Evolutionary conservation across 2,329 filamentous ascomycete species (phyloP), one percentile per base, ranked within the genome.

Genomic region (Aspergillus sp.): DNA sequence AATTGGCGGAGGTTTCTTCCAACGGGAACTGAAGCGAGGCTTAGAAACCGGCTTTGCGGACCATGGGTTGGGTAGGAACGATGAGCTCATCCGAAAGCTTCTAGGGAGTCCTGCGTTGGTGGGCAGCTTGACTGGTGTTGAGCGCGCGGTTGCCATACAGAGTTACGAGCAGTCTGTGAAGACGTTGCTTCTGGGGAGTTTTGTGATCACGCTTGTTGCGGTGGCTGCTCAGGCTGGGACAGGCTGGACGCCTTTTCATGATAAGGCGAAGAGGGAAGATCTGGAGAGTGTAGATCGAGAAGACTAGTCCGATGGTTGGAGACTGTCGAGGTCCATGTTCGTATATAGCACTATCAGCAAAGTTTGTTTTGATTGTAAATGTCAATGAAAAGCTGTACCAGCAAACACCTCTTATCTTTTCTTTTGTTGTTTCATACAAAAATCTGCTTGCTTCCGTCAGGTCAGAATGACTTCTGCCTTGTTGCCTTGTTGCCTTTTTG

Each of bases 1-100:
- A 0, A 89, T 94, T 52, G 90, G 90, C 2, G 91, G 91, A 2
- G 91, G 91, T 0, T 80, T 90, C 55, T 94, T 93, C 70, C 81
- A 84, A 46, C 83, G 90, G 5, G 79, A 85, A 1, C 75, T 94
- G 32, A 79, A 82, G 50, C 74, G 67, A 2, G 78, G 80, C 0
- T 78, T 94, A 1, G 78, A 81, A n/a, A 67, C 75, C 0, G 85
- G 86, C 0, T 92, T 91, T 64, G 71, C 74, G 4, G 70, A 81
- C 5, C 74, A 74, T 51, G 76, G 75, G 0, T 74, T 61, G 47
- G 78, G 59, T n/a, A 72, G 55, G 61, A 77, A 60, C 45, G 76
- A 64, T 22, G 76, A 80, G 1, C 71, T 89, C 18, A 77, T 87
- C 1, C 75, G 82, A n/a, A 78, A 77, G 54, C 71, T 88, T 12